Percentiles rank a stretch among this genome's conserved stretches.
Conservation (phyloP, 192 early-diverging fungal species). For the Jimgerdemannia lactiflua region DNA sequence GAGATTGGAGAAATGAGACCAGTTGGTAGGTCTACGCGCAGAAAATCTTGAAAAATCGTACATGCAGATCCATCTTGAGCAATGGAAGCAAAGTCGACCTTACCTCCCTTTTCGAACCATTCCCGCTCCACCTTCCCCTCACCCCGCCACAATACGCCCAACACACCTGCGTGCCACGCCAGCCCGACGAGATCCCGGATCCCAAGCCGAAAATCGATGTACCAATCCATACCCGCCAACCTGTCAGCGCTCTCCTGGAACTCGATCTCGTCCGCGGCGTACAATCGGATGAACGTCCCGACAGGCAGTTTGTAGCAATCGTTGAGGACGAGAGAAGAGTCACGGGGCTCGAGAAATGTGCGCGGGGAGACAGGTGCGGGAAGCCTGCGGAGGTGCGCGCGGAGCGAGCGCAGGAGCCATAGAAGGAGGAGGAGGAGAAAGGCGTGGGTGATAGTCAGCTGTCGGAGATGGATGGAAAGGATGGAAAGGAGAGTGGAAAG, state of each 20-base stretch:
- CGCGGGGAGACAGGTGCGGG: not conserved
- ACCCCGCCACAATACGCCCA: not conserved
- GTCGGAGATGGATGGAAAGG: not conserved
- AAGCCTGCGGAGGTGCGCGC: not conserved
- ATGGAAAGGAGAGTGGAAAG: not conserved
- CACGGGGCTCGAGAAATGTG: not conserved
- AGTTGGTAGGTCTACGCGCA: too few relatives aligned
- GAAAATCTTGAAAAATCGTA: too few relatives aligned
- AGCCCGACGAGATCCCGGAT: not conserved
- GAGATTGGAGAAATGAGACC: not conserved
- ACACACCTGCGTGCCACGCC: not conserved
- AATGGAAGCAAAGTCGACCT: not conserved
- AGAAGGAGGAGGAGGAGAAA: not conserved
- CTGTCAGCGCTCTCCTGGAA: not conserved
- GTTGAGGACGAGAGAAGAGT: not conserved
- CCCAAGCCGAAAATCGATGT: not conserved
- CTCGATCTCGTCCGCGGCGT: not conserved
- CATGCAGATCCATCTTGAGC: too few relatives aligned
- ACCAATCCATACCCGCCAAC: not conserved
- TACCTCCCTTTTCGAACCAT: not conserved
- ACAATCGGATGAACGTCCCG: not conserved
- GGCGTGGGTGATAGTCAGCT: not conserved
- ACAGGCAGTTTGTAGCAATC: not conserved
- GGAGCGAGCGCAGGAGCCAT: not conserved
- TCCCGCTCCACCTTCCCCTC: not conserved